These are phyloP conservation scores for Lolium multiflorum DNA, from an alignment of 176 grass and related monocot species.

Conservation along the genomic window DNA sequence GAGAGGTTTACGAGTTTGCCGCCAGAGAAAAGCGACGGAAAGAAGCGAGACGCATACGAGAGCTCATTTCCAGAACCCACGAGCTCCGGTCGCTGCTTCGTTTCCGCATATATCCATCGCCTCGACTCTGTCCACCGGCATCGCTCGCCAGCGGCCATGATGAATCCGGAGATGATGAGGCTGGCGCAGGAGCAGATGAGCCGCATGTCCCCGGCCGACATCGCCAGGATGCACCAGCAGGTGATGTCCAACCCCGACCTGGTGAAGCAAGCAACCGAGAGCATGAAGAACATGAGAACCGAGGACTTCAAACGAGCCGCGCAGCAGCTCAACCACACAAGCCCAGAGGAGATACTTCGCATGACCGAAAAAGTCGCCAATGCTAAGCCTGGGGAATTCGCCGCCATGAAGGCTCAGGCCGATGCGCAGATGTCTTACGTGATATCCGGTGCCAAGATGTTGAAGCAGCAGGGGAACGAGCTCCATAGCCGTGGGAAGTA, in stretches of 20 bases:
- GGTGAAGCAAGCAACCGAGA: constrained; percentile 72
- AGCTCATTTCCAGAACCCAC: not conserved
- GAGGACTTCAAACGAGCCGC: constrained; percentile 84
- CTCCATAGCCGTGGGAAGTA: constrained; percentile 70
- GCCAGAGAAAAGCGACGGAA: not conserved
- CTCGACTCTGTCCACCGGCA: not conserved
- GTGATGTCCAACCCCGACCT: constrained; percentile 91
- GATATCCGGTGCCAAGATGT: constrained; percentile 69
- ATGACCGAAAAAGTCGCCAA: constrained; percentile 74
- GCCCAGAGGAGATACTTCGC: constrained; percentile 81
- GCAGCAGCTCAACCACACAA: constrained; percentile 66
- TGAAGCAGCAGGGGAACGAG: constrained; percentile 93
- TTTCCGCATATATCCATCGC: no score
- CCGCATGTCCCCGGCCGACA: constrained; percentile 75
- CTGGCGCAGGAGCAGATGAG: constrained; percentile 97
- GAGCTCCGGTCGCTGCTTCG: not conserved
- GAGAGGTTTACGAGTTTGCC: not conserved
- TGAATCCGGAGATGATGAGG: constrained; percentile 88
- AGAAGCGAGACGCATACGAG: not conserved
- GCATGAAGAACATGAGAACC: constrained; percentile 86
- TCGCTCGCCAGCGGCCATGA: constrained; percentile 35
- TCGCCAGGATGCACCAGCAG: constrained; percentile 88
- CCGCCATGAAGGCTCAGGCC: constrained; percentile 79
- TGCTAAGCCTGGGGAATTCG: constrained; percentile 76
- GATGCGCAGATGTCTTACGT: constrained; percentile 68